Percentiles rank a stretch among this genome's conserved stretches.
Conservation (phyloP, 1,284 basidiomycete genomes). For the Rhodotorula sp. region DNA sequence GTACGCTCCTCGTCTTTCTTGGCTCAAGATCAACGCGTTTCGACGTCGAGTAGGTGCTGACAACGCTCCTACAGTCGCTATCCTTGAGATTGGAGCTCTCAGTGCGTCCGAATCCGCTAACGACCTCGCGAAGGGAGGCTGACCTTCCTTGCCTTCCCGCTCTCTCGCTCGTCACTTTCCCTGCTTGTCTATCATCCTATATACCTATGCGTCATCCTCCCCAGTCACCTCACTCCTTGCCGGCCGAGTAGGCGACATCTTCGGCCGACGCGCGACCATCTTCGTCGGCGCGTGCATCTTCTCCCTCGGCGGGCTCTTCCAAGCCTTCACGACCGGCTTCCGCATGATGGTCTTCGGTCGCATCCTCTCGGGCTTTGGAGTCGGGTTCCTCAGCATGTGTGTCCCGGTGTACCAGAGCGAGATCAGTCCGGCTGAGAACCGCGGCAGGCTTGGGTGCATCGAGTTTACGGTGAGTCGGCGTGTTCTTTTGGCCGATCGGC, state of each 20-base stretch:
- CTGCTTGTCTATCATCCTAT: not conserved
- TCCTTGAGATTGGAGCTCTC: slow-evolving; percentile 81
- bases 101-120: slow-evolving; percentile 68
- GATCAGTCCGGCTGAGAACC: slow-evolving; percentile 86
- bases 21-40: not conserved
- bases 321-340: slow-evolving; percentile 83
- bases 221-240: slow-evolving; percentile 85
- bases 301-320: slow-evolving; percentile 80
- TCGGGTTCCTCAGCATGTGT: slow-evolving; percentile 89
- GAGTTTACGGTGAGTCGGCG: slow-evolving; percentile 74
- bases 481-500: slow-evolving; percentile 39
- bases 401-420: slow-evolving; percentile 97
- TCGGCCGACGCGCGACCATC: slow-evolving; percentile 83
- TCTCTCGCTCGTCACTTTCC: not conserved
- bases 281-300: slow-evolving; percentile 84
- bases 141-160: slow-evolving; percentile 51
- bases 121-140: slow-evolving; percentile 52
- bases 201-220: not conserved
- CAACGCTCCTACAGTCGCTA: slow-evolving; percentile 30
- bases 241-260: slow-evolving; percentile 79
- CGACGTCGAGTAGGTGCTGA: not conserved
- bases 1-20: slow-evolving; percentile 63
- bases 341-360: slow-evolving; percentile 82
- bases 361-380: slow-evolving; percentile 85
- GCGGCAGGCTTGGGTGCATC: slow-evolving; percentile 89